Percentiles rank a stretch among this genome's conserved stretches.
Conservation (phyloP, 2,329 filamentous ascomycete genomes). For the Talaromyces piceae region DNA sequence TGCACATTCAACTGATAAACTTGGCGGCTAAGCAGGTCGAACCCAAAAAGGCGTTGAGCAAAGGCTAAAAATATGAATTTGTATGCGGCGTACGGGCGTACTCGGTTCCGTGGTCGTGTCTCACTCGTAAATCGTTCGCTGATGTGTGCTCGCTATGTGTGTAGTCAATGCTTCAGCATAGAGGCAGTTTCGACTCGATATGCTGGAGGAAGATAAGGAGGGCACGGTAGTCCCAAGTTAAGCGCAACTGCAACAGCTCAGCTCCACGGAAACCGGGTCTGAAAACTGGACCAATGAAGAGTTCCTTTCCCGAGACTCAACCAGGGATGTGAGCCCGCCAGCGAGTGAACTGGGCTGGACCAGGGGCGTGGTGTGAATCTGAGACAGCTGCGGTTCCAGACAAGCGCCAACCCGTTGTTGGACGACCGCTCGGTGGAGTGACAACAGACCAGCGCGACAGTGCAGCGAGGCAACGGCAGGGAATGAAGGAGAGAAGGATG, state of each 20-base stretch:
- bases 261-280: too few relatives aligned
- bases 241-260: too few relatives aligned
- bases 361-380: neutral
- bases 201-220: neutral
- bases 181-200: neutral
- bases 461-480: neutral
- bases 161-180: neutral
- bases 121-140: neutral
- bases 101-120: neutral
- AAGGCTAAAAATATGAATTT: neutral
- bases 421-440: neutral
- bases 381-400: neutral
- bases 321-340: too few relatives aligned
- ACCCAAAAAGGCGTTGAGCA: neutral
- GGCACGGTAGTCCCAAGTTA: neutral
- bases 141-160: neutral
- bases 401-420: neutral
- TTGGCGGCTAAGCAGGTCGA: neutral
- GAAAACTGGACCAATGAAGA: too few relatives aligned
- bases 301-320: neutral
- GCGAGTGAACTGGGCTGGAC: neutral
- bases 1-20: neutral
- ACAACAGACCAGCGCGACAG: neutral
- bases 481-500: neutral
- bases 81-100: too few relatives aligned